phyloP scores from a whole-genome alignment of 2,329 filamentous ascomycete genomes.

The Hirsutella thompsonii region DNA sequence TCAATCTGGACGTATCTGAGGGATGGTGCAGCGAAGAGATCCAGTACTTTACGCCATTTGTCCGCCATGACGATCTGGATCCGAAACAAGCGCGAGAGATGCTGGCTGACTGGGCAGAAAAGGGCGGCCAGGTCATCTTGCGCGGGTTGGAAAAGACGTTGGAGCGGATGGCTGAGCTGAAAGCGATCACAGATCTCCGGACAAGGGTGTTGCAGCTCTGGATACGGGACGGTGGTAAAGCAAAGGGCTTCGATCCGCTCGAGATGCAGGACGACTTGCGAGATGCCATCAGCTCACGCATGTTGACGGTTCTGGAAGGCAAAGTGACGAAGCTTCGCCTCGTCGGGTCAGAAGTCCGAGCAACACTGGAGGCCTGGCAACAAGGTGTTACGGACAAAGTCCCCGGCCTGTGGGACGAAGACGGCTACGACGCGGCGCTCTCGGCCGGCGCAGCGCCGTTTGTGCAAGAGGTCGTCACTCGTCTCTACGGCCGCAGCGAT shows the following conservation, averaged over 20 bases:
- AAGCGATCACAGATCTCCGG: conserved; percentile 55
- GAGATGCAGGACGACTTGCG: conserved; percentile 58
- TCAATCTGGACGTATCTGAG: conserved; percentile 66
- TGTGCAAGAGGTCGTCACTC: conserved; percentile 54
- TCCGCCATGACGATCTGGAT: conserved; percentile 65
- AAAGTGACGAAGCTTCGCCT: conserved; percentile 52
- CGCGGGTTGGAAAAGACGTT: conserved; percentile 50
- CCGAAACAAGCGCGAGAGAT: conserved; percentile 45
- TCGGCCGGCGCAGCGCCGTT: conserved; percentile 53
- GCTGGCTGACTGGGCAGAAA: conserved; percentile 50
- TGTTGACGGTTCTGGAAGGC: conserved; percentile 48
- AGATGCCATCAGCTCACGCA: conserved; percentile 52
- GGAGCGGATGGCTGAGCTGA: conserved; percentile 49
- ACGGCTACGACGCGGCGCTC: conserved; percentile 52
- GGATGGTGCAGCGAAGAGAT: conserved; percentile 76
- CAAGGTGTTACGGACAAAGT: conserved; percentile 35
- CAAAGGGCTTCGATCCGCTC: conserved; percentile 52
- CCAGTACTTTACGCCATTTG: conserved; percentile 74
- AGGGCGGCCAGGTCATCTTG: conserved; percentile 45
- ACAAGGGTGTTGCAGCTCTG: conserved; percentile 61
- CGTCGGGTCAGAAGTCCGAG: conserved; percentile 52
- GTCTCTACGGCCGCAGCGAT: conserved; percentile 60
- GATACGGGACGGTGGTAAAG: conserved; percentile 55
- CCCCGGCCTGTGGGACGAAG: conserved; percentile 53
- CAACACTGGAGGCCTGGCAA: conserved; percentile 48